These are phyloP conservation scores for Yamadazyma dushanensis DNA, from an alignment of 1,139 yeast genomes.

Conservation along the genomic window DNA sequence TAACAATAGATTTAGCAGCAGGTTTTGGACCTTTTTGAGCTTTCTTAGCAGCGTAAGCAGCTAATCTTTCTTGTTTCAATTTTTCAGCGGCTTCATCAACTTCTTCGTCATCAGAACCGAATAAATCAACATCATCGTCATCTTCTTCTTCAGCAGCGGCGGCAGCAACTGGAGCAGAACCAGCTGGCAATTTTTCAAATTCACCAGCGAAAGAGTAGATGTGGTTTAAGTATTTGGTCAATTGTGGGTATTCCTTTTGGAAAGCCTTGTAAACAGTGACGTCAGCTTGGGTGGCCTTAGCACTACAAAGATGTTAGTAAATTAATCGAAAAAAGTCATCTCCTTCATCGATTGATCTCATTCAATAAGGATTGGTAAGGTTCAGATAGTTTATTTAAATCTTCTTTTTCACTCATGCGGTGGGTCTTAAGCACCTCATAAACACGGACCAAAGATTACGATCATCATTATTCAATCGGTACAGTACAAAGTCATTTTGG, in stretches of 20 bases:
- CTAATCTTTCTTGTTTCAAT: conserved; percentile 94
- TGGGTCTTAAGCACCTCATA: conserved; percentile 94
- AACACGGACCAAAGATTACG: conserved; percentile 89
- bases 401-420: conserved; percentile 81
- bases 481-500: no score
- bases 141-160: conserved; percentile 72
- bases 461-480: conserved; percentile 55
- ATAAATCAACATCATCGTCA: conserved; percentile 88
- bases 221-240: conserved; percentile 98
- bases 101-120: conserved; percentile 92
- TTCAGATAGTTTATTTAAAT: conserved; percentile 47
- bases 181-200: conserved; percentile 82
- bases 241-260: conserved; percentile 90
- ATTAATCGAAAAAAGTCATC: conserved; percentile 1
- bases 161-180: conserved; percentile 52
- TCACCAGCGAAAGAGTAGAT: conserved; percentile 88
- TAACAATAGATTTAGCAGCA: conserved; percentile 96
- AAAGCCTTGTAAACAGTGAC: conserved; percentile 93
- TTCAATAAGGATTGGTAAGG: neutral
- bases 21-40: conserved; percentile 97
- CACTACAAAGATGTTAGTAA: conserved; percentile 38
- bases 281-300: conserved; percentile 92
- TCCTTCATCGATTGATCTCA: neutral
- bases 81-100: conserved; percentile 97
- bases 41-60: conserved; percentile 97